Conservation (phyloP, 441 rosid genomes). For the California macrophylla region DNA sequence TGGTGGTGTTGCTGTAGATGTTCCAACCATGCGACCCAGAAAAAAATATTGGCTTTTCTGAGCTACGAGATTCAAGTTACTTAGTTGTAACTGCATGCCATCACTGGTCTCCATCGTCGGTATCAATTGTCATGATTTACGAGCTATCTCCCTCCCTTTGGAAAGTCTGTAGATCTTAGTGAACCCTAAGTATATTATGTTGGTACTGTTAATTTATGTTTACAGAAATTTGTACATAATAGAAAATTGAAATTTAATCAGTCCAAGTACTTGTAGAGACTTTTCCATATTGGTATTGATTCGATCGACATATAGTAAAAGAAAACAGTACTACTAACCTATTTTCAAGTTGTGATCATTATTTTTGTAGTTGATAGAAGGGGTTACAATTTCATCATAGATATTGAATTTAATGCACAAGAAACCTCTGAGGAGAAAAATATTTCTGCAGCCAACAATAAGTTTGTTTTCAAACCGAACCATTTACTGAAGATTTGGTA, state of each 20-base stretch:
- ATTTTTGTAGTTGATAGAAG: too few species aligned
- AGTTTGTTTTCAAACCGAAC: too few species aligned
- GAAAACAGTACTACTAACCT: background rate
- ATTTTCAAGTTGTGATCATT: background rate
- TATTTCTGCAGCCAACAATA: too few species aligned
- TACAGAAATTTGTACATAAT: background rate
- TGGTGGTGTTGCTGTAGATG: constrained; percentile 40
- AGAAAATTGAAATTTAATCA: background rate
- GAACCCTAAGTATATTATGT: background rate
- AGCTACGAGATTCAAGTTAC: background rate
- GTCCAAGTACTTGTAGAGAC: background rate
- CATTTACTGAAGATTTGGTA: background rate
- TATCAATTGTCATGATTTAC: too few species aligned
- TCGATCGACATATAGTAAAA: background rate
- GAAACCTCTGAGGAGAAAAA: too few species aligned
- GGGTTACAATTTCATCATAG: too few species aligned
- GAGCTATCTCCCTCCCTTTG: background rate
- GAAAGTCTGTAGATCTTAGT: background rate
- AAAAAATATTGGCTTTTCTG: constrained; percentile 80
- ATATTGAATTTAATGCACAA: too few species aligned
- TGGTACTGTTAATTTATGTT: background rate
- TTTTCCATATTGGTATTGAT: background rate
- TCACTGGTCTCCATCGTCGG: background rate
- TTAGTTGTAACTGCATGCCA: too few species aligned
- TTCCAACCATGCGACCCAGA: constrained; percentile 51